These are phyloP conservation scores for Panicum miliaceum DNA, from an alignment of 176 grass and related monocot genomes.

Conservation along the genomic window DNA sequence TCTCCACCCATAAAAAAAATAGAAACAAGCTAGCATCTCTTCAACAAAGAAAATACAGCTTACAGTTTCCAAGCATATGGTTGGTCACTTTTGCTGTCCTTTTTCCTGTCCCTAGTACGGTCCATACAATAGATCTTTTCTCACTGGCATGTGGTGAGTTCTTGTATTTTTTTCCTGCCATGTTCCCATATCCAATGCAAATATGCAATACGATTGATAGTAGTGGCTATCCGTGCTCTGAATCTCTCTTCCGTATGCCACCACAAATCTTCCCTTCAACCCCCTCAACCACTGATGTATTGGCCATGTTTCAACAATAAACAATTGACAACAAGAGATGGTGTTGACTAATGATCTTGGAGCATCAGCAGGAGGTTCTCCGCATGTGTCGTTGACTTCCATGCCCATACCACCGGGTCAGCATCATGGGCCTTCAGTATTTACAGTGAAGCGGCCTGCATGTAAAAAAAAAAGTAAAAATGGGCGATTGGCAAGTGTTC, in stretches of 20 bases:
- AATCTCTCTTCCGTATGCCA: neutral
- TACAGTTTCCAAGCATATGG: neutral
- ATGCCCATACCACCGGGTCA: too few species aligned
- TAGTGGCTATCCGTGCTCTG: constrained; percentile 20
- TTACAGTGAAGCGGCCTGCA: neutral
- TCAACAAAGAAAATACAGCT: neutral
- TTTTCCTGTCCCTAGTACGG: neutral
- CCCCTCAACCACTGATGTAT: neutral
- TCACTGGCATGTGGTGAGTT: neutral
- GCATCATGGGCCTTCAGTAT: neutral
- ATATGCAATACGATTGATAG: neutral
- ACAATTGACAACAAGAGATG: neutral
- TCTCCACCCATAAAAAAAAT: neutral
- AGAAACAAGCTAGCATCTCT: neutral
- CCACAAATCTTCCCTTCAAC: neutral
- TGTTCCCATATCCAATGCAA: neutral
- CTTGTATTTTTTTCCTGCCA: neutral
- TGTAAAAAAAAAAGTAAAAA: too few species aligned
- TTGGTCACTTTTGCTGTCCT: neutral
- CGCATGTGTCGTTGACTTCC: neutral
- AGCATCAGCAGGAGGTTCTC: neutral
- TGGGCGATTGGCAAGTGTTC: neutral
- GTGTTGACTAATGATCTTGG: neutral
- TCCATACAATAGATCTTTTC: neutral
- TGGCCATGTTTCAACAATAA: neutral